phyloP scores from a whole-genome alignment of 1,284 basidiomycete species.

The Leccinum solheimii region DNA sequence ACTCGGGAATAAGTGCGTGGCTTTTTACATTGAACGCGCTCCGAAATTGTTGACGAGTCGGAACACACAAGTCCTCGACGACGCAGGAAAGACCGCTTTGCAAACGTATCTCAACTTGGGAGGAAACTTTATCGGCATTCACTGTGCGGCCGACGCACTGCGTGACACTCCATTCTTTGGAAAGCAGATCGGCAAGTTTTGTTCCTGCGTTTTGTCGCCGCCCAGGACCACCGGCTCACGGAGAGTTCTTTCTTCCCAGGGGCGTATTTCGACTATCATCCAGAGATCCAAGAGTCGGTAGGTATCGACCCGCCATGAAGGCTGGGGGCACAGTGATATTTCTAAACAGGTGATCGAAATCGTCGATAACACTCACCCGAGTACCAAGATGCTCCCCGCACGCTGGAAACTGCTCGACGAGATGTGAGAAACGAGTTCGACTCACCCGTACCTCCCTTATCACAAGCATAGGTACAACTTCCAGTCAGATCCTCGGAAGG shows the following conservation, averaged over 20 bases:
- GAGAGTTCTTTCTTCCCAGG: constrained; percentile 38
- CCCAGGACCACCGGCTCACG: background rate
- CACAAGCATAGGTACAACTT: constrained; percentile 57
- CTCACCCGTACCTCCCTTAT: background rate
- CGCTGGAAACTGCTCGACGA: constrained; percentile 55
- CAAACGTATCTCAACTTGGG: constrained; percentile 63
- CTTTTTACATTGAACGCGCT: too few relatives aligned
- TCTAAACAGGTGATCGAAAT: constrained; percentile 49
- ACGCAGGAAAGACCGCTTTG: constrained; percentile 53
- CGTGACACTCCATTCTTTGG: constrained; percentile 66
- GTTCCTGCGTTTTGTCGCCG: background rate
- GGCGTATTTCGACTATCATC: constrained; percentile 69
- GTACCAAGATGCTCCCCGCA: constrained; percentile 55
- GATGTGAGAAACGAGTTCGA: constrained; percentile 35
- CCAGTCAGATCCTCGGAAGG: constrained; percentile 60
- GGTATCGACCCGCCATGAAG: constrained; percentile 3
- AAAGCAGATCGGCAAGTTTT: constrained; percentile 37
- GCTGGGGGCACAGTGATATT: background rate
- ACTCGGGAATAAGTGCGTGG: constrained; percentile 55
- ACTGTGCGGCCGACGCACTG: constrained; percentile 70
- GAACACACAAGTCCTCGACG: constrained; percentile 51
- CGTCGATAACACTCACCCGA: constrained; percentile 54
- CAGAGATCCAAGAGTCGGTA: constrained; percentile 56
- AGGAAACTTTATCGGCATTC: constrained; percentile 70
- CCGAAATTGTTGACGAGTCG: background rate